Percentiles rank a stretch among this genome's conserved stretches.
Evolutionary conservation across 805 yeast species (phyloP).

Genomic region (Scheffersomyces stipitis): DNA sequence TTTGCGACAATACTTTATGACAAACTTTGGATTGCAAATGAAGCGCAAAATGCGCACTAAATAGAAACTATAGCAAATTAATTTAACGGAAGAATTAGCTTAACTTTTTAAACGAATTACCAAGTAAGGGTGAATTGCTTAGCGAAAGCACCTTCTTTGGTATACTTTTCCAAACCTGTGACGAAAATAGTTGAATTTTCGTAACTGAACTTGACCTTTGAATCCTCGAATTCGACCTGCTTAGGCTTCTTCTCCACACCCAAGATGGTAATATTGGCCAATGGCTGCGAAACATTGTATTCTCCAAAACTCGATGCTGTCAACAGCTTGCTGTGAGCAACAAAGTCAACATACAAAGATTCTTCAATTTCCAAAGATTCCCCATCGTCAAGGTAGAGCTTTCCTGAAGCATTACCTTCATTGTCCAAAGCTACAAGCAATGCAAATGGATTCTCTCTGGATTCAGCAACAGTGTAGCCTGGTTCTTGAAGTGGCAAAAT

Average conservation of each 20-base stretch:
- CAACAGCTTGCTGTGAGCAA: slow-evolving; percentile 10
- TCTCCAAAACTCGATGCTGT: slow-evolving; percentile 13
- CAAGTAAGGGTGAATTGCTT: slow-evolving; percentile 16
- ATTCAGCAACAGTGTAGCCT: slow-evolving; percentile 21
- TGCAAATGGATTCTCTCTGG: slow-evolving; percentile 19
- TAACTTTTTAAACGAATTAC: too few species aligned
- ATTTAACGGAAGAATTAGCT: too few species aligned
- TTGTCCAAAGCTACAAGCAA: slow-evolving; percentile 21
- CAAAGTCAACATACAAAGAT: slow-evolving; percentile 17
- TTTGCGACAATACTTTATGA: background rate
- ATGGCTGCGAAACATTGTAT: slow-evolving; percentile 14
- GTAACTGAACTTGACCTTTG: slow-evolving; percentile 11
- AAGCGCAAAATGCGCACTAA: too few species aligned
- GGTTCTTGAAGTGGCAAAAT: slow-evolving; percentile 23
- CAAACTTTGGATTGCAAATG: background rate
- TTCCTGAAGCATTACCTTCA: slow-evolving; percentile 17
- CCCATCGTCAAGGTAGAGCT: slow-evolving; percentile 23
- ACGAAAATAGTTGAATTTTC: slow-evolving; percentile 16
- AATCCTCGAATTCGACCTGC: slow-evolving; percentile 12
- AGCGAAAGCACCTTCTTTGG: slow-evolving; percentile 16
- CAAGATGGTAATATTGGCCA: slow-evolving; percentile 19
- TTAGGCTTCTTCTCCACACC: slow-evolving; percentile 18
- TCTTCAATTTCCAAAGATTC: slow-evolving; percentile 15
- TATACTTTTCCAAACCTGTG: slow-evolving; percentile 13
- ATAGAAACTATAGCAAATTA: too few species aligned